These are phyloP conservation scores for Kodamaea sagamina DNA, from an alignment of 805 yeast species.

Conservation along the genomic window DNA sequence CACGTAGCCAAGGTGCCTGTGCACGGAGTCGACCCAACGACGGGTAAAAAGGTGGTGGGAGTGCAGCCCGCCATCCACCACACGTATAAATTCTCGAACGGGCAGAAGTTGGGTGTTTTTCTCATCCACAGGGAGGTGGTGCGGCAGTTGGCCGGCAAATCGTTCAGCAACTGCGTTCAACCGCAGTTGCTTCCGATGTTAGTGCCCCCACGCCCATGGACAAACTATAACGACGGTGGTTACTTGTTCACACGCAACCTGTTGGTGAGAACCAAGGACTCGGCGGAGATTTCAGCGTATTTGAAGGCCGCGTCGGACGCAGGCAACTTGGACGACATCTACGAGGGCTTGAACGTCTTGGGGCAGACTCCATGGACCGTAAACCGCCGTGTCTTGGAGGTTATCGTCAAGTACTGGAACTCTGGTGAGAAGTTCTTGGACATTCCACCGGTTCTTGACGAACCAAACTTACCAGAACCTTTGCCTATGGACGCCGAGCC, in stretches of 20 bases:
- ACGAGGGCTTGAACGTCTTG: slow-evolving; percentile 78
- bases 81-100: slow-evolving; percentile 76
- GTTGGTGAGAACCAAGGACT: slow-evolving; percentile 75
- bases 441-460: slow-evolving; percentile 55
- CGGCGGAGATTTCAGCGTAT: slow-evolving; percentile 89
- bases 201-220: slow-evolving; percentile 88
- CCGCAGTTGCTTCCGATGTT: slow-evolving; percentile 95
- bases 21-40: slow-evolving; percentile 75
- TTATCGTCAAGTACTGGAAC: slow-evolving; percentile 84
- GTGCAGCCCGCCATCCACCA: slow-evolving; percentile 90
- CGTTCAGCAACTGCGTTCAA: slow-evolving; percentile 62
- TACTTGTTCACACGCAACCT: slow-evolving; percentile 64
- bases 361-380: slow-evolving; percentile 94
- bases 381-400: slow-evolving; percentile 66
- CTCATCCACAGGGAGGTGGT: slow-evolving; percentile 72
- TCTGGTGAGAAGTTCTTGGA: slow-evolving; percentile 71
- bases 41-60: slow-evolving; percentile 66
- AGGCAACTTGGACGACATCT: slow-evolving; percentile 64
- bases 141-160: slow-evolving; percentile 65
- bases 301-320: slow-evolving; percentile 79
- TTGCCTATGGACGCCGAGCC: slow-evolving; percentile 77
- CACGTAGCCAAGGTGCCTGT: slow-evolving; percentile 84
- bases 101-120: slow-evolving; percentile 79
- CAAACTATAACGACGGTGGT: slow-evolving; percentile 80
- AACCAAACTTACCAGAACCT: slow-evolving; percentile 48